Evolutionary conservation across 352 stramenopile species (phyloP).

Genomic region (Phytophthora ramorum): DNA sequence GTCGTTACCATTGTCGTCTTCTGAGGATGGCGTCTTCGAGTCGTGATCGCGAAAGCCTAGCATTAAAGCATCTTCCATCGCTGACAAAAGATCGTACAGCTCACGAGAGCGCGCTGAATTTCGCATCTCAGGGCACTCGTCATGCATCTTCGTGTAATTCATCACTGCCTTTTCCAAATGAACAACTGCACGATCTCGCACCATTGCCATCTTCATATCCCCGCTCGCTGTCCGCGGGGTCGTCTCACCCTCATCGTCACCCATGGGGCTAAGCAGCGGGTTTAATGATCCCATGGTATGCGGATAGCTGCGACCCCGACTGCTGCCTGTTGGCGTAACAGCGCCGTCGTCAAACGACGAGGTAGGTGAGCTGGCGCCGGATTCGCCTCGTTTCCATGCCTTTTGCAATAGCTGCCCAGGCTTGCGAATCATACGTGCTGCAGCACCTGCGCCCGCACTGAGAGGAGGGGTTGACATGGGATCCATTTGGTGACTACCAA

Average conservation of each 20-base stretch:
- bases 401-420: slow-evolving; percentile 75
- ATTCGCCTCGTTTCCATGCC: slow-evolving; percentile 51
- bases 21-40: slow-evolving; percentile 14
- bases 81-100: slow-evolving; percentile 72
- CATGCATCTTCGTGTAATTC: slow-evolving; percentile 67
- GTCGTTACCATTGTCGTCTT: slow-evolving; percentile 28
- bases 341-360: slow-evolving; percentile 38
- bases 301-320: slow-evolving; percentile 21
- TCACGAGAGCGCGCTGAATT: slow-evolving; percentile 69
- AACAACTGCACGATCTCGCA: slow-evolving; percentile 60
- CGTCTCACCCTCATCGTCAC: slow-evolving; percentile 27
- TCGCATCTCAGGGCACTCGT: slow-evolving; percentile 69
- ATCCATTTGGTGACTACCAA: slow-evolving; percentile 63
- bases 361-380: slow-evolving; percentile 26
- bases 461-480: slow-evolving; percentile 34
- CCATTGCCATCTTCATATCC: slow-evolving; percentile 26
- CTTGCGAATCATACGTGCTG: slow-evolving; percentile 77
- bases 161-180: slow-evolving; percentile 66
- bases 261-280: slow-evolving; percentile 27
- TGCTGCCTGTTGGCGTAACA: slow-evolving; percentile 31
- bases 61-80: slow-evolving; percentile 76
- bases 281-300: slow-evolving; percentile 30
- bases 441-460: slow-evolving; percentile 34
- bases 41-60: slow-evolving; percentile 56
- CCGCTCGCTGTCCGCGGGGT: slow-evolving; percentile 11